Percentiles rank a stretch among this genome's conserved stretches.
phyloP scores from a whole-genome alignment of 1,284 basidiomycete genomes.

The Pterula multifida region DNA sequence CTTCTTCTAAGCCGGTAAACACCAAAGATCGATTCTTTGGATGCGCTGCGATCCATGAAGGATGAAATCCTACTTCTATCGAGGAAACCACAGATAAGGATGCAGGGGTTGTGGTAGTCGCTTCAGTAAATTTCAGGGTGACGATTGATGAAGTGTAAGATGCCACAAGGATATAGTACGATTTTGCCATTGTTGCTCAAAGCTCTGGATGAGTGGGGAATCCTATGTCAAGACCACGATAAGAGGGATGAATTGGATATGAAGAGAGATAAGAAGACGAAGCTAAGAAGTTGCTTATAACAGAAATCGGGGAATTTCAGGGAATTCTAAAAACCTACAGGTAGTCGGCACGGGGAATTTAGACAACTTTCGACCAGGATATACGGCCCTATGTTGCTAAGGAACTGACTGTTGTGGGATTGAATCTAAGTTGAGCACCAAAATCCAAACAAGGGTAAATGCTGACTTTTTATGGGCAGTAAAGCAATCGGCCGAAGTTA shows the following conservation, averaged over 20 bases:
- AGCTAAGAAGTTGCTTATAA: neutral
- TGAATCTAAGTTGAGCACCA: too few species aligned
- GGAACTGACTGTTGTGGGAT: too few species aligned
- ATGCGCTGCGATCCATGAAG: slow-evolving; percentile 41
- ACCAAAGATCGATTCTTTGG: slow-evolving; percentile 30
- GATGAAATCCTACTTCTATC: slow-evolving; percentile 29
- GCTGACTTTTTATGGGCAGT: too few species aligned
- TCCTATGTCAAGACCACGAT: neutral
- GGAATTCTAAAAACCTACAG: too few species aligned
- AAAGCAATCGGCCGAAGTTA: too few species aligned
- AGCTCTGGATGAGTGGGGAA: neutral
- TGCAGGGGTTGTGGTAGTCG: neutral
- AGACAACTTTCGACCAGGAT: too few species aligned
- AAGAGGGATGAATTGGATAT: neutral
- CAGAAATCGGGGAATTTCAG: neutral
- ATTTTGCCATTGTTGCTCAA: neutral
- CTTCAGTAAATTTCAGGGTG: neutral
- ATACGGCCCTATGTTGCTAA: too few species aligned
- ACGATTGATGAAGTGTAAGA: neutral
- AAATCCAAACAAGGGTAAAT: too few species aligned
- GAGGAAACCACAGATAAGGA: neutral
- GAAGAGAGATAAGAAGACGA: neutral
- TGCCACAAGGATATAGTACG: neutral
- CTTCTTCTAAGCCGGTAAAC: slow-evolving; percentile 42
- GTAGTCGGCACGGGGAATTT: too few species aligned